These are phyloP conservation scores for Stygiomarasmius scandens DNA, from an alignment of 1,284 basidiomycete genomes.

Conservation along the genomic window DNA sequence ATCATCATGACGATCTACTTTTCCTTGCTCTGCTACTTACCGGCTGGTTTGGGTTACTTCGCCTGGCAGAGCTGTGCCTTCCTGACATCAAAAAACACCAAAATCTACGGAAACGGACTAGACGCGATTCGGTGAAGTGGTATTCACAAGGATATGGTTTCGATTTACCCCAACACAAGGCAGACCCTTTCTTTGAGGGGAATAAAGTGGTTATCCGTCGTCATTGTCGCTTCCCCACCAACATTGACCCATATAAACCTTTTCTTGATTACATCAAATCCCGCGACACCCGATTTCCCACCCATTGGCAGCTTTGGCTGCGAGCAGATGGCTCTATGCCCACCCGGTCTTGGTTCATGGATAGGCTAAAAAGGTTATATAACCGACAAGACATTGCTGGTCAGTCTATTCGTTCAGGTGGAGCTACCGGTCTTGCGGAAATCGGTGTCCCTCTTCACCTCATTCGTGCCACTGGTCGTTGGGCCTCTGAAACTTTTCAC, in stretches of 20 bases:
- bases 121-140: conserved; percentile 18
- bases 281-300: conserved; percentile 15
- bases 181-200: conserved; percentile 5
- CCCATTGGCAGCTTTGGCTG: conserved; percentile 18
- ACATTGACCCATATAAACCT: background rate
- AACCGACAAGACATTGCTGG: background rate
- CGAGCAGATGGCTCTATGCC: conserved; percentile 18
- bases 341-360: conserved; percentile 23
- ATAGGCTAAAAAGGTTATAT: conserved; percentile 4
- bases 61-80: conserved; percentile 32
- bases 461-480: conserved; percentile 1
- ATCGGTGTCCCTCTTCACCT: background rate
- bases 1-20: conserved; percentile 32
- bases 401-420: conserved; percentile 7
- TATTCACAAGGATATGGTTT: background rate
- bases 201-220: background rate
- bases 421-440: conserved; percentile 6
- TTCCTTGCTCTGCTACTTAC: conserved; percentile 29
- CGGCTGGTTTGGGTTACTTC: conserved; percentile 33
- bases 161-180: background rate
- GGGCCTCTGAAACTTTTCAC: conserved; percentile 4
- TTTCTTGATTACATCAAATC: conserved; percentile 10
- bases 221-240: background rate
- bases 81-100: conserved; percentile 21
- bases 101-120: conserved; percentile 24